phyloP scores from a whole-genome alignment of 2,329 filamentous ascomycete species.

The Penicillium brasilianum region DNA sequence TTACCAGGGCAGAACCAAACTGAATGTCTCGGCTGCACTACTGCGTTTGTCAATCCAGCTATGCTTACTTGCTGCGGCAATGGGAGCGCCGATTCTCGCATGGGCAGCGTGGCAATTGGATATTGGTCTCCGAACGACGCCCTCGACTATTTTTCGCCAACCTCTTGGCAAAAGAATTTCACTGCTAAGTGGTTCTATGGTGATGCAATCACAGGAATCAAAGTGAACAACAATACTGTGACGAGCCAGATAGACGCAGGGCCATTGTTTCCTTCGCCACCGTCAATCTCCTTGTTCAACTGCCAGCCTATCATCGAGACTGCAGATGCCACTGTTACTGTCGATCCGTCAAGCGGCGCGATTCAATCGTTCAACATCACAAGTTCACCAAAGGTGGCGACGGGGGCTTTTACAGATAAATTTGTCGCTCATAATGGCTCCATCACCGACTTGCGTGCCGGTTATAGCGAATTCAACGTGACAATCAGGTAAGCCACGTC shows the following conservation, averaged over 20 bases:
- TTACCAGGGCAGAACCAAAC: conserved; percentile 1
- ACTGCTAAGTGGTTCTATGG: conserved; percentile 24
- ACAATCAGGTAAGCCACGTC: conserved; percentile 20
- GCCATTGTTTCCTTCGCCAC: conserved; percentile 9
- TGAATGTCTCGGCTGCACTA: conserved; percentile 17
- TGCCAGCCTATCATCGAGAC: conserved; percentile 21
- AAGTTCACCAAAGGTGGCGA: not conserved
- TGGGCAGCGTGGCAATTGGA: conserved; percentile 14
- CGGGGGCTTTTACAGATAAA: conserved; percentile 16
- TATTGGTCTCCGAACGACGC: conserved; percentile 24
- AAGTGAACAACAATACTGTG: not conserved
- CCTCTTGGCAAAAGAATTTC: conserved; percentile 20
- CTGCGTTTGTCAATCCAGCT: conserved; percentile 16
- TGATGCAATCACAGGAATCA: conserved; percentile 14
- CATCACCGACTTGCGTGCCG: not conserved
- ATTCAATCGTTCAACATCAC: conserved; percentile 18
- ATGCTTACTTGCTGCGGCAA: conserved; percentile 21
- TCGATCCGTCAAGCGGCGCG: conserved; percentile 14
- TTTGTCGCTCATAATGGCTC: conserved; percentile 22
- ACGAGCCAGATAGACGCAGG: not conserved
- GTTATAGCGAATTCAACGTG: conserved; percentile 18
- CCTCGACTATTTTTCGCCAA: conserved; percentile 3
- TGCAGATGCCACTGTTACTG: conserved; percentile 12
- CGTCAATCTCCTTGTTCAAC: conserved; percentile 15
- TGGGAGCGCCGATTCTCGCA: conserved; percentile 6